Percentiles rank a stretch among this genome's conserved stretches.
Evolutionary conservation across 1,139 yeast species (phyloP).

Genomic region (Geotrichum carabidarum): DNA sequence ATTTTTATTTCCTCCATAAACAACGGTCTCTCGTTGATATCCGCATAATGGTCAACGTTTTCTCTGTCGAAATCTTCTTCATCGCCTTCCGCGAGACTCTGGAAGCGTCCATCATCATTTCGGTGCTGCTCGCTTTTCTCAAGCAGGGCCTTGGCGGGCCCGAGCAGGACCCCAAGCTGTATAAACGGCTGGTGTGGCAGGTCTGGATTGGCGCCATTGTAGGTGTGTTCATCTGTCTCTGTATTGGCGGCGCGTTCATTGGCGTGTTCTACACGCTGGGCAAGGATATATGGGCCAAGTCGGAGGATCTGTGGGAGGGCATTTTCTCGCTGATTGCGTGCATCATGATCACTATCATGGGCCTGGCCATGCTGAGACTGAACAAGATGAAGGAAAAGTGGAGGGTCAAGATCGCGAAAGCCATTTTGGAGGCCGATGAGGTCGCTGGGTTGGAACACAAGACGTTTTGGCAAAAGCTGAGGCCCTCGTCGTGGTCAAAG

Average conservation of each 20-base stretch:
- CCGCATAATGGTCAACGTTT: slow-evolving; percentile 36
- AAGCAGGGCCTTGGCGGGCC: slow-evolving; percentile 71
- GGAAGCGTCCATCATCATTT: slow-evolving; percentile 84
- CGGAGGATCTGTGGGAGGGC: slow-evolving; percentile 95
- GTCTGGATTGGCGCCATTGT: slow-evolving; percentile 72
- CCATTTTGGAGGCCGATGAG: slow-evolving; percentile 48
- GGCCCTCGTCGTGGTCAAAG: slow-evolving; percentile 42
- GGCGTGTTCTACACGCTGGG: slow-evolving; percentile 77
- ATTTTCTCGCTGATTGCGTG: slow-evolving; percentile 78
- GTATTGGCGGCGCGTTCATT: slow-evolving; percentile 79
- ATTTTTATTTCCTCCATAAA: no score
- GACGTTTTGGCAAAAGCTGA: slow-evolving; percentile 30
- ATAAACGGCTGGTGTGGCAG: slow-evolving; percentile 61
- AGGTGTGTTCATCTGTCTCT: slow-evolving; percentile 69
- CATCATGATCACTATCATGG: slow-evolving; percentile 80
- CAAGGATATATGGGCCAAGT: slow-evolving; percentile 73
- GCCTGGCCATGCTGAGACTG: slow-evolving; percentile 83
- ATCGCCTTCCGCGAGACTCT: slow-evolving; percentile 84
- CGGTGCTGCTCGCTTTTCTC: slow-evolving; percentile 82
- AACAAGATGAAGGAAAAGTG: slow-evolving; percentile 89
- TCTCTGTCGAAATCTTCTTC: slow-evolving; percentile 56
- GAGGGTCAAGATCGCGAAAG: slow-evolving; percentile 81
- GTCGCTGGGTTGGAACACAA: slow-evolving; percentile 32
- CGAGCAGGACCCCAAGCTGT: slow-evolving; percentile 46
- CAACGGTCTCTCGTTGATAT: not conserved